These are phyloP conservation scores for Exophiala spinifera DNA, from an alignment of 2,329 filamentous ascomycete species.

Conservation along the genomic window DNA sequence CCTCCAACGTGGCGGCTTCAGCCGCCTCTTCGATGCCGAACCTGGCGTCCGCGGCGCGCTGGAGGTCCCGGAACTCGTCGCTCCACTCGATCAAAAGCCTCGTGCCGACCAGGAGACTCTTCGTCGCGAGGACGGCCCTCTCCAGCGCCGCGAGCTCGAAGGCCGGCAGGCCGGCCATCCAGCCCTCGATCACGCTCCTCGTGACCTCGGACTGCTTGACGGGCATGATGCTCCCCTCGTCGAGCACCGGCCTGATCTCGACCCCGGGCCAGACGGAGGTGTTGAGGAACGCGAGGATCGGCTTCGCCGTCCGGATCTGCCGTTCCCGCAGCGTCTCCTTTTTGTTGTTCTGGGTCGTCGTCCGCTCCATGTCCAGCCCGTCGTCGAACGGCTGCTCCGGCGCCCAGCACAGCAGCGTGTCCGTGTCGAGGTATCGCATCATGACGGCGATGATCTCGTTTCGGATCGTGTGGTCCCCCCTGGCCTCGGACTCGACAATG, in stretches of 20 bases:
- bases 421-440: slow-evolving; percentile 85
- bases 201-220: slow-evolving; percentile 69
- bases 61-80: slow-evolving; percentile 60
- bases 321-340: slow-evolving; percentile 65
- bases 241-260: slow-evolving; percentile 75
- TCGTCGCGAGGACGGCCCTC: slow-evolving; percentile 76
- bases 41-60: slow-evolving; percentile 35
- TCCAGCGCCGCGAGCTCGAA: slow-evolving; percentile 88
- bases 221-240: slow-evolving; percentile 72
- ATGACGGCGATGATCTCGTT: slow-evolving; percentile 63
- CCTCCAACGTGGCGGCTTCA: slow-evolving; percentile 74
- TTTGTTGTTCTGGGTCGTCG: slow-evolving; percentile 46
- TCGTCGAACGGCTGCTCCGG: slow-evolving; percentile 55
- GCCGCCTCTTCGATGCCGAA: slow-evolving; percentile 85
- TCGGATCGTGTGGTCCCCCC: slow-evolving; percentile 54
- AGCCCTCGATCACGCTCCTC: slow-evolving; percentile 71
- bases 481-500: slow-evolving; percentile 65
- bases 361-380: slow-evolving; percentile 46
- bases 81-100: slow-evolving; percentile 86
- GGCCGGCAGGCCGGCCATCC: slow-evolving; percentile 67
- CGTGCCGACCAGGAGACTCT: slow-evolving; percentile 76
- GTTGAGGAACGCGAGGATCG: slow-evolving; percentile 69
- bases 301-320: slow-evolving; percentile 67
- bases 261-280: slow-evolving; percentile 79
- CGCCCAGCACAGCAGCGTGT: slow-evolving; percentile 89